Percentiles rank a stretch among this genome's conserved stretches.
Evolutionary conservation across 192 early-diverging fungal species (phyloP).

Genomic region (Coemansia sp.): DNA sequence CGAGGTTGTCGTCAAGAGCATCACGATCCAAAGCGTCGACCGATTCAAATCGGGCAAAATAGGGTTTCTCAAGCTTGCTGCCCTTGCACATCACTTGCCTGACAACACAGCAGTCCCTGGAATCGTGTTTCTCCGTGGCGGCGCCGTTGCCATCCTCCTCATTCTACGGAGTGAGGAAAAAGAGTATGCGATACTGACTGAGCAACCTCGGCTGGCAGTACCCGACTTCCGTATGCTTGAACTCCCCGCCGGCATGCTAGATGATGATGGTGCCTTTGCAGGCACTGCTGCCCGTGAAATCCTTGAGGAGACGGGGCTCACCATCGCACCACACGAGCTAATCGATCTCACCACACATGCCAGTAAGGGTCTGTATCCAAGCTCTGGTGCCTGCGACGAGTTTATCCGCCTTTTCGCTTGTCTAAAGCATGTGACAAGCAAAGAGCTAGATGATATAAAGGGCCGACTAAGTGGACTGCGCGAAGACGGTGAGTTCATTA

Average conservation of each 20-base stretch:
- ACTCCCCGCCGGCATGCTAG: slow-evolving; percentile 86
- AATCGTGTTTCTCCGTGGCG: slow-evolving; percentile 80
- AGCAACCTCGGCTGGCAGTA: slow-evolving; percentile 74
- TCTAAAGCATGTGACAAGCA: slow-evolving; percentile 54
- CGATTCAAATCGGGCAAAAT: slow-evolving; percentile 61
- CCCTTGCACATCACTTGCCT: slow-evolving; percentile 52
- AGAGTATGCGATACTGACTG: slow-evolving; percentile 64
- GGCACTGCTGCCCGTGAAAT: slow-evolving; percentile 79
- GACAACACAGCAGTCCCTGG: slow-evolving; percentile 64
- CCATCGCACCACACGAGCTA: slow-evolving; percentile 60
- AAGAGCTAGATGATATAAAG: slow-evolving; percentile 60
- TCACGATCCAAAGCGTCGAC: slow-evolving; percentile 76
- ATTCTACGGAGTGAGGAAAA: slow-evolving; percentile 56
- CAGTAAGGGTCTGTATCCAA: slow-evolving; percentile 68
- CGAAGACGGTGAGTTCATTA: slow-evolving; percentile 76
- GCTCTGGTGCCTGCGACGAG: slow-evolving; percentile 82
- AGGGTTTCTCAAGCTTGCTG: slow-evolving; percentile 77
- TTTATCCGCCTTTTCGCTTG: slow-evolving; percentile 70
- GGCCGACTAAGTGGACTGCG: slow-evolving; percentile 69
- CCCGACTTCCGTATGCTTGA: slow-evolving; percentile 64
- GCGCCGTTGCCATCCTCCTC: slow-evolving; percentile 69
- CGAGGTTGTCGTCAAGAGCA: slow-evolving; percentile 42
- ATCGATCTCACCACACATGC: slow-evolving; percentile 55
- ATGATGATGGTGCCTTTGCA: slow-evolving; percentile 67
- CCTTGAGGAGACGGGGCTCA: slow-evolving; percentile 78